A percentile compares a stretch with the other conserved stretches of the same genome.
These are phyloP conservation scores for Stagonosporopsis chrysanthemi DNA, from an alignment of 2,329 filamentous ascomycete species.

Conservation along the genomic window DNA sequence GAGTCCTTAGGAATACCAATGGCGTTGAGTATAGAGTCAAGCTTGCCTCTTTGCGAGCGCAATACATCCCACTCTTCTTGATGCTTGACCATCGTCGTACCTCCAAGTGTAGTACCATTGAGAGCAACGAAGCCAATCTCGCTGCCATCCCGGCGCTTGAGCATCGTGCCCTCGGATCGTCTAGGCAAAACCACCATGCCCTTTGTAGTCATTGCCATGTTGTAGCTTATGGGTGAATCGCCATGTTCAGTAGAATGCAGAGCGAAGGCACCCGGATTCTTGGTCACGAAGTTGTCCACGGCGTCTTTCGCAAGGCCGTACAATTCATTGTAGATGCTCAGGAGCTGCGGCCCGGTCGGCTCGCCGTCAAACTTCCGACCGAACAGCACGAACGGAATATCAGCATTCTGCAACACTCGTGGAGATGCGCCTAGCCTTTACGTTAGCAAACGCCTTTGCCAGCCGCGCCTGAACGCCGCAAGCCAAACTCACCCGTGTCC, in stretches of 20 bases:
- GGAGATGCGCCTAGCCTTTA: slow-evolving; percentile 6
- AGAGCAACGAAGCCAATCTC: slow-evolving; percentile 56
- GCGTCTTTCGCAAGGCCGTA: slow-evolving; percentile 44
- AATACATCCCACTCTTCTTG: slow-evolving; percentile 62
- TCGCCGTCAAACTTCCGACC: slow-evolving; percentile 51
- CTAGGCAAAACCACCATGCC: slow-evolving; percentile 64
- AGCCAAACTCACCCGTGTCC: not conserved
- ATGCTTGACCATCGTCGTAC: slow-evolving; percentile 66
- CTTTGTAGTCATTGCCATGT: slow-evolving; percentile 63
- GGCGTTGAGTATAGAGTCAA: slow-evolving; percentile 54
- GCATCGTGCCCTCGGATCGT: slow-evolving; percentile 53
- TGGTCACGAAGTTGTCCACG: slow-evolving; percentile 52
- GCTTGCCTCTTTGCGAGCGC: slow-evolving; percentile 47
- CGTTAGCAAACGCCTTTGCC: slow-evolving; percentile 14
- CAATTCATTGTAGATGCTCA: slow-evolving; percentile 45
- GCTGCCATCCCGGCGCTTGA: slow-evolving; percentile 50
- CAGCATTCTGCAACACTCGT: slow-evolving; percentile 27
- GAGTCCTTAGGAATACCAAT: slow-evolving; percentile 44
- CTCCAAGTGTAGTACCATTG: slow-evolving; percentile 65
- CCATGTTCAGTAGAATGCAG: slow-evolving; percentile 43
- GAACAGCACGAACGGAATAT: slow-evolving; percentile 61
- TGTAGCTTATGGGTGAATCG: slow-evolving; percentile 62
- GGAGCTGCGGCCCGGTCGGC: slow-evolving; percentile 48
- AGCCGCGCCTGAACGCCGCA: not conserved
- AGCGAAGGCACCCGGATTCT: slow-evolving; percentile 42